Evolutionary conservation across 352 stramenopile species (phyloP), one percentile per base, ranked within the genome.

Genomic region (Pythium brassicae): DNA sequence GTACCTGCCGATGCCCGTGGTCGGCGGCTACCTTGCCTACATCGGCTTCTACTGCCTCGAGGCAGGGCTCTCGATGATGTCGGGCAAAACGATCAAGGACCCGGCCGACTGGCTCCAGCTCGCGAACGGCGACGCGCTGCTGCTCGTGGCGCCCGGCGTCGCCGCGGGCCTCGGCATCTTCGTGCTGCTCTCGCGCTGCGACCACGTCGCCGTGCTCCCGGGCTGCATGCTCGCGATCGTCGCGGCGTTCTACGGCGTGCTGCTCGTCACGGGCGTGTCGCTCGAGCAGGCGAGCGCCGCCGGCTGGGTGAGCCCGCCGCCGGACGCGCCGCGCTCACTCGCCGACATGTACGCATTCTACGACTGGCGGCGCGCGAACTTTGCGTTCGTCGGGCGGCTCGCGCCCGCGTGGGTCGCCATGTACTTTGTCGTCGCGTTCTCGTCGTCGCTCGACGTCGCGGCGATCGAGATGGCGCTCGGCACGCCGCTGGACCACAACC

Each of bases 391-490:
- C 50, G 66, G 71, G 26, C 66, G 73, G 19, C 84, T 92, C 57
- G 72, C 97, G 25, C 81, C 95, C 7, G 98, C 90, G 44, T 93
- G 96, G 68, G 65, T 99, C 55, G 90, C 91, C 17, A 99, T 99
- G 96, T 98, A 98, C 66, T 97, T 98, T 61, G 97, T 99, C 4
- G 97, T 99, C 7, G 96, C 95, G 8, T 98, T 99, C 53, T 98
- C 90, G 4, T 98, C 92, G 12, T 99, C 88, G 23, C 79, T 99
- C 2, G 97, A 99, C 61, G 92, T 99, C 19, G 96, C 96, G 11
- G 97, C 97, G 5, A 97, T 99, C 55, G 96, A 99, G 69, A 97
- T 98, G 55, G 95, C 98, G 66, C 66, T 98, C 23, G 94, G 92
- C 34, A 78, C 85, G 48, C 87, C 93, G 2, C 76, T 99, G 19